These are phyloP conservation scores for Trametes villosa DNA, from an alignment of 768 basidiomycete species.

Conservation along the genomic window DNA sequence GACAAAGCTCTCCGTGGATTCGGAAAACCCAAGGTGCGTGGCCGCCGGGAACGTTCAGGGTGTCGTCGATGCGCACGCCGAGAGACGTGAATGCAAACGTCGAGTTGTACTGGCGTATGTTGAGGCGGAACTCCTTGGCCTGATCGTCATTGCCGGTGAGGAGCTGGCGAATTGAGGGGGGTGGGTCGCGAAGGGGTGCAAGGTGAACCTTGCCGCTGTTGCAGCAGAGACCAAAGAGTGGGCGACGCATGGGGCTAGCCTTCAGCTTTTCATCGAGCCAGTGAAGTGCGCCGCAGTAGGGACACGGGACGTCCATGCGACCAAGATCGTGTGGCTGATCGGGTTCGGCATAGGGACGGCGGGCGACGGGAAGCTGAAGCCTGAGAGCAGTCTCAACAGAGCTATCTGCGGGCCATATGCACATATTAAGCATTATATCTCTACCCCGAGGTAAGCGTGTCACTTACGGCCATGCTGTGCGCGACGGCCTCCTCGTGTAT, in stretches of 20 bases:
- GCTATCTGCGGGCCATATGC: too few relatives aligned
- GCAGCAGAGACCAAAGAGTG: constrained; percentile 44
- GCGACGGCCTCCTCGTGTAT: too few relatives aligned
- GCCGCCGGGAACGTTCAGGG: constrained; percentile 28
- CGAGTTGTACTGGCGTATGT: constrained; percentile 45
- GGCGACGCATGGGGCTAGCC: constrained; percentile 16
- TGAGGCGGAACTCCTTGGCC: constrained; percentile 33
- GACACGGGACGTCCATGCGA: constrained; percentile 41
- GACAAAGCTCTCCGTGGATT: constrained; percentile 41
- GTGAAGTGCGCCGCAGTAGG: constrained; percentile 41
- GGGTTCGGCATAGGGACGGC: too few relatives aligned
- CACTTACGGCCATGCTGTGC: too few relatives aligned
- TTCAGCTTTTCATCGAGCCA: constrained; percentile 38
- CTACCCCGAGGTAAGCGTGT: too few relatives aligned
- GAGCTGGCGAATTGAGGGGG: constrained; percentile 26
- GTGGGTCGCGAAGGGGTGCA: constrained; percentile 29
- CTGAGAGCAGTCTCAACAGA: too few relatives aligned
- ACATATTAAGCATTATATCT: too few relatives aligned
- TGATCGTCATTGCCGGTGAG: constrained; percentile 10
- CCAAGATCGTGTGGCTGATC: constrained; percentile 29
- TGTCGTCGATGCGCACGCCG: constrained; percentile 34
- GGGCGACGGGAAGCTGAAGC: too few relatives aligned
- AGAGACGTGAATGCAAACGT: constrained; percentile 45
- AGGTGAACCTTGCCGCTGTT: constrained; percentile 39
- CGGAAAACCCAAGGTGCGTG: constrained; percentile 40